Evolutionary conservation across 306 rosid genomes (phyloP).

Genomic region (Dryas drummondii): DNA sequence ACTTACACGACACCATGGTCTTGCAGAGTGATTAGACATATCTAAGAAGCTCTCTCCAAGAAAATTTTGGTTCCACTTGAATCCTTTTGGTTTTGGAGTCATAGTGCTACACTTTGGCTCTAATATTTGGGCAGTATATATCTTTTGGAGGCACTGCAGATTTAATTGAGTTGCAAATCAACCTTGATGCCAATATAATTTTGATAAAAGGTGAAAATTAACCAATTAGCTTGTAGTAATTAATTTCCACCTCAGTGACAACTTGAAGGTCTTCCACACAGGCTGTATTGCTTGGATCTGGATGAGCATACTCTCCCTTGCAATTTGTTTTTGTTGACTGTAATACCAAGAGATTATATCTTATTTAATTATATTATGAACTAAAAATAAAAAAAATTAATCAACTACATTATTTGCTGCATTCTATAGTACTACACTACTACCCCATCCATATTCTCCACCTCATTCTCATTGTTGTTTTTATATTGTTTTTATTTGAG

Average conservation of each 20-base stretch:
- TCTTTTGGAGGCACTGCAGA: slow-evolving; percentile 36
- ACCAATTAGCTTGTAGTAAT: background rate
- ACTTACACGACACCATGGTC: slow-evolving; percentile 9
- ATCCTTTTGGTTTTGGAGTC: slow-evolving; percentile 21
- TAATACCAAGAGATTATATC: too few relatives aligned
- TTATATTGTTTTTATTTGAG: too few relatives aligned
- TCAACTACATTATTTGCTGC: too few relatives aligned
- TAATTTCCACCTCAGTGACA: background rate
- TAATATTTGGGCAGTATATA: slow-evolving; percentile 27
- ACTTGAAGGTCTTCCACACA: background rate
- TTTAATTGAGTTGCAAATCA: background rate
- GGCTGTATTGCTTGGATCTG: background rate
- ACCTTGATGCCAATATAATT: background rate
- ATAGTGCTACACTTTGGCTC: slow-evolving; percentile 34
- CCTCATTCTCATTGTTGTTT: too few relatives aligned
- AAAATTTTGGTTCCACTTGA: background rate
- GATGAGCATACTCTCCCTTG: background rate
- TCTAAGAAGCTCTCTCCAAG: background rate
- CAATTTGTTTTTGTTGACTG: background rate
- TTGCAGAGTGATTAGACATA: background rate
- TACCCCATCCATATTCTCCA: too few relatives aligned
- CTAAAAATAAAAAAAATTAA: too few relatives aligned
- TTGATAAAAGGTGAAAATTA: background rate
- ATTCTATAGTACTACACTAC: too few relatives aligned
- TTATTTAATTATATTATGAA: too few relatives aligned